A percentile compares a stretch with the other conserved stretches of the same genome.
These are phyloP conservation scores for Teunomyces barrocoloradensis DNA, from an alignment of 805 yeast species.

Conservation along the genomic window DNA sequence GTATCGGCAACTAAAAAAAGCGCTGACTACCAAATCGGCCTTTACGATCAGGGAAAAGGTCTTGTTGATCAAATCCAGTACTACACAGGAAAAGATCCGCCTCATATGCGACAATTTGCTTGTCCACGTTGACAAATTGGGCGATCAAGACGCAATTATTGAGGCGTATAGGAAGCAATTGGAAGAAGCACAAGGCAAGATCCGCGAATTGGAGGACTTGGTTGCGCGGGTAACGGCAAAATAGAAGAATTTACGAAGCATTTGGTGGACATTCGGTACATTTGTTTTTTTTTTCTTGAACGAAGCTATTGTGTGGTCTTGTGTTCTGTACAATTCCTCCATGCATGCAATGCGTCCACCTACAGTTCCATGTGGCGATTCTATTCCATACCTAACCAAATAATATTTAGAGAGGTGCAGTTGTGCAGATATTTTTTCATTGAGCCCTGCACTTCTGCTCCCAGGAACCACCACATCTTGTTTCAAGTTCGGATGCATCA, in stretches of 20 bases:
- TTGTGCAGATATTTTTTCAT: background rate
- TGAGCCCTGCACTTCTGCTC: background rate
- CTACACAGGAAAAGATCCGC: conserved; percentile 18
- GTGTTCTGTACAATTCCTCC: background rate
- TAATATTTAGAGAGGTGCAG: background rate
- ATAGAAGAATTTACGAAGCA: background rate
- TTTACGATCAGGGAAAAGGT: conserved; percentile 16
- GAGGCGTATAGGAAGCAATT: conserved; percentile 24
- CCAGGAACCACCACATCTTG: background rate
- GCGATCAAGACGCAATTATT: conserved; percentile 7
- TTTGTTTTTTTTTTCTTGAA: background rate
- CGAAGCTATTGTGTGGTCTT: background rate
- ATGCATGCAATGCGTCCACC: background rate
- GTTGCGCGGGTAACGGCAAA: background rate
- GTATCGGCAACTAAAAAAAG: conserved; percentile 18
- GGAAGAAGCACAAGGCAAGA: conserved; percentile 16
- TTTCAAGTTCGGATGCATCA: background rate
- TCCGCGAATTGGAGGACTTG: conserved; percentile 16
- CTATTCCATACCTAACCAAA: background rate
- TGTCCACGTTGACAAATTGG: conserved; percentile 13
- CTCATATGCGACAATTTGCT: conserved; percentile 22
- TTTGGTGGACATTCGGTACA: background rate
- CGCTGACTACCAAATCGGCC: background rate
- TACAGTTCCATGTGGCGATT: background rate
- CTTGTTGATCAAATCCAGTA: conserved; percentile 19